Evolutionary conservation across 345 rosid genomes (phyloP), one percentile per base, ranked within the genome.

Genomic region (Salix arbutifolia): DNA sequence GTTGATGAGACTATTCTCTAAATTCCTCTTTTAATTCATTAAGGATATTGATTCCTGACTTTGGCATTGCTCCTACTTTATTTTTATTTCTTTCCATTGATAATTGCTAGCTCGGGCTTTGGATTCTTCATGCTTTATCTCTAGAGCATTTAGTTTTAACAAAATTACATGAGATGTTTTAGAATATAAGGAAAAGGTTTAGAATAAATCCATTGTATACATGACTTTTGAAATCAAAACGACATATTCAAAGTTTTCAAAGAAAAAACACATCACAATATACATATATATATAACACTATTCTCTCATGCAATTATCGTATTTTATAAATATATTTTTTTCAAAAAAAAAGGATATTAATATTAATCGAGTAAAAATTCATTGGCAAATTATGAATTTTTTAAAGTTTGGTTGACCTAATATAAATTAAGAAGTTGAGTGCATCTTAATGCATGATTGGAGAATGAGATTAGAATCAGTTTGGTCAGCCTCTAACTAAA

Each of bases 401-500:
- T 13, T 40, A 9, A 61, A 23, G 58, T 18, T 42, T 0, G 10
- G 23, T 65, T 64, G 40, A 28, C 48, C 53, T n/a, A 3, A 46
- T 16, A 4, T 61, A 62, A 60, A 25, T 60, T 35, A 16, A 16
- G 65, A 8, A 26, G 18, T 33, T 17, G 53, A 37, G 64, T 67
- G 72, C 19, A 71, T 9, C 50, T 53, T 25, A 66, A 33, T 35
- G 74, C 60, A 69, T 21, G 28, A 81, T 86, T 81, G 85, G 87
- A 81, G 84, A 80, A 84, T 75, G 78, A 82, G 82, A 84, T 82
- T 70, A 71, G 89, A 86, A 86, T 86, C 79, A 46, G 70, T 79
- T 73, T 69, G 78, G 85, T 81, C 88, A 84, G 82, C 82, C 88
- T 83, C 86, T 76, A 38, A 31, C 13, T 72, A 69, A 85, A 80